phyloP scores from a whole-genome alignment of 1,139 yeast species.

The Trichomonascaceae sp. region DNA sequence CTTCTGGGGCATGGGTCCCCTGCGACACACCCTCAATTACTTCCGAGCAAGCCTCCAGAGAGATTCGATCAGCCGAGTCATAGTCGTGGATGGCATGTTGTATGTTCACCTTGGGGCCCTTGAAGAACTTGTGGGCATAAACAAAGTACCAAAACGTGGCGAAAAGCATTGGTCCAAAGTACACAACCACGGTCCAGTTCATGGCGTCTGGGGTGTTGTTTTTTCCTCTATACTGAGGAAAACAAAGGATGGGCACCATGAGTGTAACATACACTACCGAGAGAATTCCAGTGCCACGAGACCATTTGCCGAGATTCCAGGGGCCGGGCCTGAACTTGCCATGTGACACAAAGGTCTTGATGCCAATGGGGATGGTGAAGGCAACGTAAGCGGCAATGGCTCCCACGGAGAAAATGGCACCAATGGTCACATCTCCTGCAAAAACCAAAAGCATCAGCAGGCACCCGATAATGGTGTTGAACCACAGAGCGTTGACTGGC shows the following conservation, averaged over 20 bases:
- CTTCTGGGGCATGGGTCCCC: no score
- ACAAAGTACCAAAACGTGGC: constrained; percentile 39
- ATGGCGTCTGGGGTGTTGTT: constrained; percentile 34
- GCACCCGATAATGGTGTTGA: constrained; percentile 46
- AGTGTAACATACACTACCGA: constrained; percentile 32
- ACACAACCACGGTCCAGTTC: constrained; percentile 66
- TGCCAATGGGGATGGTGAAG: constrained; percentile 51
- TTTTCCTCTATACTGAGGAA: constrained; percentile 39
- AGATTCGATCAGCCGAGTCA: no score
- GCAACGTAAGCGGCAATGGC: constrained; percentile 65
- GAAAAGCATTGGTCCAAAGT: constrained; percentile 48
- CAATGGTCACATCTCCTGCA: constrained; percentile 57
- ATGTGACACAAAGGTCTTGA: constrained; percentile 41
- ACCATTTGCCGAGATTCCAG: constrained; percentile 46
- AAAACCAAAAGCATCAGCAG: constrained; percentile 45
- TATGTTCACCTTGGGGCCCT: constrained; percentile 53
- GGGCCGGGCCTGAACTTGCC: constrained; percentile 53
- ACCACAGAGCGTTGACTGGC: constrained; percentile 60
- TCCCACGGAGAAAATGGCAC: constrained; percentile 66
- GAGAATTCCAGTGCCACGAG: constrained; percentile 30
- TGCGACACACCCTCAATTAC: no score
- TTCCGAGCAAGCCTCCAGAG: no score
- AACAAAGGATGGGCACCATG: constrained; percentile 57
- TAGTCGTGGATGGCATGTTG: constrained; percentile 23
- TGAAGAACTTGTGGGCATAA: constrained; percentile 52